Evolutionary conservation across 1,139 yeast genomes (phyloP), one percentile per base, ranked within the genome.

Genomic region (Candida smagusa): DNA sequence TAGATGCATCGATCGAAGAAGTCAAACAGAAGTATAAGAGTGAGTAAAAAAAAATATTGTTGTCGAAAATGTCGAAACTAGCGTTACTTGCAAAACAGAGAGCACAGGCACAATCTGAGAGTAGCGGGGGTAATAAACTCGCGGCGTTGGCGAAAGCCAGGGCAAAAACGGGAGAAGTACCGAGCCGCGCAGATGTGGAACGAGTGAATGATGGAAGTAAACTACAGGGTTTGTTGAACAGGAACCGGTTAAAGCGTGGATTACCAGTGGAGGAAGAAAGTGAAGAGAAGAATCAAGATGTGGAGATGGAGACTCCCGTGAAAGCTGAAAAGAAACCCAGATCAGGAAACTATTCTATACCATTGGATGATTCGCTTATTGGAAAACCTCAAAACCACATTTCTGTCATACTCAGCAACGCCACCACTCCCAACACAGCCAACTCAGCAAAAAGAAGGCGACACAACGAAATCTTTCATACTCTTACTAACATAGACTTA

Each of bases 1-100:
- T 79, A 6, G 77, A 71, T 3, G 69, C 72, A n/a, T 58, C 87
- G 0, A 51, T 79, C 9, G 66, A 60, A 28, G 83, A 79, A 44
- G 54, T 84, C 38, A 74, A 72, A 48, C 58, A 69, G 34, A 64
- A 61, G 50, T 73, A 55, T 47, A 54, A 58, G 49, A 72, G 63
- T 19, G 22, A 28, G 26, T 28, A 32, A 32, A 32, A 32, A 30
- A 31, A 33, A 27, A 12, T 23, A 23, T 16, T 16, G 25, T 9
- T 25, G 25, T 9, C 12, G 9, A 25, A 32, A 16, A 37, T 46
- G 40, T 46, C 53, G 3, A 48, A 47, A 32, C 35, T 48, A 16
- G 46, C 51, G 22, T 42, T 42, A 31, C 41, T 48, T 38, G 50
- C 51, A 9, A 44, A 40, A 28, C 42, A 40, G 12, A 32, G 50